Percentiles rank a stretch among this genome's conserved stretches.
Conservation (phyloP, 2,329 filamentous ascomycete species). For the Ophiostoma sp. region DNA sequence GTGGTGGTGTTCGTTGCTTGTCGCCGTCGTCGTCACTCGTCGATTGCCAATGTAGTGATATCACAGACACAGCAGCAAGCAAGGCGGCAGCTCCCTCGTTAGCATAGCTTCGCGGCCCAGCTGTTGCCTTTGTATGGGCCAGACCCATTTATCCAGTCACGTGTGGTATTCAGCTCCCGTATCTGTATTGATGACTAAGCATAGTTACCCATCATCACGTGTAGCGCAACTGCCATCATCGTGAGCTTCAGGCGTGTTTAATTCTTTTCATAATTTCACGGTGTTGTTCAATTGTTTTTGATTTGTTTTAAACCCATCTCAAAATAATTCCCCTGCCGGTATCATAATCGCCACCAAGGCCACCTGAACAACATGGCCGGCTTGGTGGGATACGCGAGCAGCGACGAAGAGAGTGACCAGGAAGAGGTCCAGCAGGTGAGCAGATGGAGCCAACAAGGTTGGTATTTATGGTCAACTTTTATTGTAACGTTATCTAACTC, state of each 20-base stretch:
- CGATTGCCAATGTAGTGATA: constrained; percentile 11
- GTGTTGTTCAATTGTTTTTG: neutral
- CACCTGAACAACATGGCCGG: constrained; percentile 36
- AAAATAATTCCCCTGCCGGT: neutral
- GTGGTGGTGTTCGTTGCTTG: neutral
- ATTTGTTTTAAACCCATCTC: neutral
- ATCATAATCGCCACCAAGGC: neutral
- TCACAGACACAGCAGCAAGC: neutral
- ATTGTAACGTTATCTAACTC: neutral
- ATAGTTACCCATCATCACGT: neutral
- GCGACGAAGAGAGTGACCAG: constrained; percentile 41
- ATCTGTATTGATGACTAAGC: neutral
- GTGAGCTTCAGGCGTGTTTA: neutral
- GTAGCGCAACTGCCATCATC: neutral
- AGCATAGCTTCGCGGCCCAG: constrained; percentile 30
- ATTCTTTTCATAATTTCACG: neutral
- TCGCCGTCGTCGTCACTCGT: constrained; percentile 14
- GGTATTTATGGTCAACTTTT: neutral
- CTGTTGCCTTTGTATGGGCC: constrained; percentile 29
- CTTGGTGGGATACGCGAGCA: constrained; percentile 49
- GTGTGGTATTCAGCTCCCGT: neutral
- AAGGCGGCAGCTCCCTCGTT: constrained; percentile 20
- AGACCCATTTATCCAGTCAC: neutral
- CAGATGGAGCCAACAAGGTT: neutral
- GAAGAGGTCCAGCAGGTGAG: neutral